A percentile compares a stretch with the other conserved stretches of the same genome.
phyloP scores from a whole-genome alignment of 257 asterid species.

The Gardenia jasminoides region DNA sequence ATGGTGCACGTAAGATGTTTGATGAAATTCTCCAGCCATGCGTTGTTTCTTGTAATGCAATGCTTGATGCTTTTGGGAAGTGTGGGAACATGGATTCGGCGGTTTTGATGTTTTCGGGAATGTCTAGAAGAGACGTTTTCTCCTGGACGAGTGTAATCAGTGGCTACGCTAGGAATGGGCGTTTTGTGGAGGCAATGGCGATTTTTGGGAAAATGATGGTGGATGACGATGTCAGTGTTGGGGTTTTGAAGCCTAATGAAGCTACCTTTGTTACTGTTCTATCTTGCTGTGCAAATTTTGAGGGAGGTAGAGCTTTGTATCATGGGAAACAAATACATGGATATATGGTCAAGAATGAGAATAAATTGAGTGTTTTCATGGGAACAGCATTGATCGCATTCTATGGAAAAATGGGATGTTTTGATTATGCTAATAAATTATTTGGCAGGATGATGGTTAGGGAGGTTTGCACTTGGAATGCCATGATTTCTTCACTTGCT shows the following conservation, averaged over 20 bases:
- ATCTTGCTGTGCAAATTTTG: constrained; percentile 58
- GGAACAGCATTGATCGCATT: constrained; percentile 66
- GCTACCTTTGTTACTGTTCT: constrained; percentile 80
- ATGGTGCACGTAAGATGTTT: constrained; percentile 57
- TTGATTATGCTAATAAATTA: constrained; percentile 42
- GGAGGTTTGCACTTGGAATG: constrained; percentile 80
- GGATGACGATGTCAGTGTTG: constrained; percentile 37
- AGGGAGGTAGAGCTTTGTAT: constrained; percentile 40
- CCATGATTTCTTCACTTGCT: constrained; percentile 74
- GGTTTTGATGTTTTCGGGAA: constrained; percentile 40
- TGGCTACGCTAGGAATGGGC: constrained; percentile 51
- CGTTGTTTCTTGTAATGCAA: constrained; percentile 57
- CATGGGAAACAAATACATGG: constrained; percentile 86
- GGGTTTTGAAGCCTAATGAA: constrained; percentile 63
- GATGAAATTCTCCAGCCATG: constrained; percentile 63
- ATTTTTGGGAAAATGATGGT: constrained; percentile 61
- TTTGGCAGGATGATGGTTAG: constrained; percentile 49
- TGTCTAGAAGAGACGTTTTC: constrained; percentile 61
- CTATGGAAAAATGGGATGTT: constrained; percentile 75
- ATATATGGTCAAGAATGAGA: constrained; percentile 55
- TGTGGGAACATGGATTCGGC: constrained; percentile 62
- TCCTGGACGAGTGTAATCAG: constrained; percentile 85
- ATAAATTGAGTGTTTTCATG: constrained; percentile 50
- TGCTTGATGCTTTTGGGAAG: constrained; percentile 72
- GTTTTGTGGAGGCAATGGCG: constrained; percentile 50